Base-by-base conservation (phyloP, 2,329 filamentous ascomycete species). In the Penicillium nordicum region DNA sequence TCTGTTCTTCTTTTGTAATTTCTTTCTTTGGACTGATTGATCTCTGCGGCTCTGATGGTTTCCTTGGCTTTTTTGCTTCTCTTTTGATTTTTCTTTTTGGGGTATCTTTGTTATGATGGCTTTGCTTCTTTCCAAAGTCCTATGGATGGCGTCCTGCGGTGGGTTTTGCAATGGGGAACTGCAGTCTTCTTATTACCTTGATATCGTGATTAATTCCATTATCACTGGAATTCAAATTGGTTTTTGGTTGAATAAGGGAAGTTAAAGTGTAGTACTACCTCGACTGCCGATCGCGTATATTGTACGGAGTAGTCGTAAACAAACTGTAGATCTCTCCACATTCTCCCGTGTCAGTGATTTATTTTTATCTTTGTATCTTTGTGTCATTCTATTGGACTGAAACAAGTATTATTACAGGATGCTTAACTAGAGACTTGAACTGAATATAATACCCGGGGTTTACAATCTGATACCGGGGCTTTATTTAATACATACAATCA, bases 61-160 rank as follows among this genome's bases (percentile, higher is more conserved):
- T 55, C 50, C 53, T 50, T 63, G 62, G 57, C 54, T 41, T 59
- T 52, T 54, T 53, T 65, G 30, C 30, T 53, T 56, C 57, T 4
- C 18, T 56, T 55, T 52, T 57, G 47, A 42, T 51, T 50, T 49
- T 21, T 21, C 21, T 21, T 53, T 53, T 52, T 38, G 45, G 59
- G 48, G 47, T 60, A 50, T 61, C 50, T 59, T 59, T 23, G 53
- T 55, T 61, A 54, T 44, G 52, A 58, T 56, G 53, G 44, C 48
- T 60, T 62, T 44, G 50, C 67, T 65, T 59, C 59, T 57, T 55
- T 58, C 49, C 54, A 58, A 60, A 63, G 62, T 72, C 55, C 67
- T 66, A 64, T 59, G 68, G 67, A 64, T 69, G 71, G 70, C 71
- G 71, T 74, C 67, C 52, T 69, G 67, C 58, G 72, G 68, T 70